Evolutionary conservation across 257 asterid genomes (phyloP).

Genomic region (Hygrophila difformis): DNA sequence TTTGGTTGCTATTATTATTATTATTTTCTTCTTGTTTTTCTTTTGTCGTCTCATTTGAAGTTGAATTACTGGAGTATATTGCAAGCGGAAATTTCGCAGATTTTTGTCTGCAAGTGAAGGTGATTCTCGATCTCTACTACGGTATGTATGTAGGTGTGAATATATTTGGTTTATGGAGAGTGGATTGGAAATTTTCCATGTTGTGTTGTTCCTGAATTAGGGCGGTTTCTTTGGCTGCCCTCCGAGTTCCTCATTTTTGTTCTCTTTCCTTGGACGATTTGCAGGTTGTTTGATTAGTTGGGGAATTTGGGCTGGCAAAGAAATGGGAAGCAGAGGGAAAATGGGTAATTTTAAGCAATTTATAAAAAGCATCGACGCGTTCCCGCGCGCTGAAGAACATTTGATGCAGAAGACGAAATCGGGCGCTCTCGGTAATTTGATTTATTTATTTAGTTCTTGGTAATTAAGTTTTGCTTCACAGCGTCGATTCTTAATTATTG

Average conservation of each 20-base stretch:
- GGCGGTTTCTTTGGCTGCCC: background rate
- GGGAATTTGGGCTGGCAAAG: background rate
- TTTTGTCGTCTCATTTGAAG: too few relatives aligned
- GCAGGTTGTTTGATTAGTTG: background rate
- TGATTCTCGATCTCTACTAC: too few relatives aligned
- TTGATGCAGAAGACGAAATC: slow-evolving; percentile 84
- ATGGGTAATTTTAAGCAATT: slow-evolving; percentile 84
- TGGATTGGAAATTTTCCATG: background rate
- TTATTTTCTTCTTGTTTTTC: too few relatives aligned
- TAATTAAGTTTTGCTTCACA: background rate
- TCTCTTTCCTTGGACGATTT: background rate
- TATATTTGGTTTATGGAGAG: too few relatives aligned
- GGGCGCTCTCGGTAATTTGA: slow-evolving; percentile 80
- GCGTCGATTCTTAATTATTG: too few relatives aligned
- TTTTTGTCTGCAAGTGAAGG: background rate
- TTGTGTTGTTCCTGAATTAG: background rate
- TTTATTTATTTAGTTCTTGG: background rate
- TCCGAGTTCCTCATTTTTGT: background rate
- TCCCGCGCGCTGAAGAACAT: slow-evolving; percentile 96
- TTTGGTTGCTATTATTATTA: too few relatives aligned
- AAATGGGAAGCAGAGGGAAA: background rate
- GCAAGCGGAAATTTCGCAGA: background rate
- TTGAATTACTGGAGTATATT: too few relatives aligned
- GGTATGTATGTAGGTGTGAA: too few relatives aligned
- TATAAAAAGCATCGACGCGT: slow-evolving; percentile 72